Evolutionary conservation across 805 yeast species (phyloP).

Genomic region (Wickerhamiella dianesei): DNA sequence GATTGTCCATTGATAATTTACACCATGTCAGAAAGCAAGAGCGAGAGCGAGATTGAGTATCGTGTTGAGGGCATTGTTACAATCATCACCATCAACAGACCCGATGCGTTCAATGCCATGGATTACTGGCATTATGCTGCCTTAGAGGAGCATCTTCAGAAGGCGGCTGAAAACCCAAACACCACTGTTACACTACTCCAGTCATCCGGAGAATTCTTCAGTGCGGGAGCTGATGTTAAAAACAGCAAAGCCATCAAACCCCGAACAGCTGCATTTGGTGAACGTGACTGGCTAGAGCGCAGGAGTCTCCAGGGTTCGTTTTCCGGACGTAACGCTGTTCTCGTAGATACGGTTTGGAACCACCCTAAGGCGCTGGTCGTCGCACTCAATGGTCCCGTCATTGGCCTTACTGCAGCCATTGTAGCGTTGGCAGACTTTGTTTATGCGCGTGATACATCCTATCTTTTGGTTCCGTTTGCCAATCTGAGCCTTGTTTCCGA

Average conservation of each 20-base stretch:
- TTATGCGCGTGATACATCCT: constrained; percentile 47
- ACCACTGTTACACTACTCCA: constrained; percentile 54
- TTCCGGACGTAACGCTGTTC: constrained; percentile 55
- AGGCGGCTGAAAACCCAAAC: constrained; percentile 48
- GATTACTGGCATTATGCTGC: constrained; percentile 37
- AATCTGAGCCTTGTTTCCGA: constrained; percentile 74
- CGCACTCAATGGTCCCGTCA: constrained; percentile 77
- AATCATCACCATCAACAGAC: constrained; percentile 53
- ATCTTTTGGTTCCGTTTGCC: constrained; percentile 61
- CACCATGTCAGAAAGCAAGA: neutral
- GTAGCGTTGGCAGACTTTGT: constrained; percentile 66
- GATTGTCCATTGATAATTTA: too few species aligned
- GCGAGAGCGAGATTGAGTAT: constrained; percentile 18
- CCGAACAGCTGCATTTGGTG: constrained; percentile 1
- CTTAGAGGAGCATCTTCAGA: constrained; percentile 43
- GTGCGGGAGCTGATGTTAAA: constrained; percentile 72
- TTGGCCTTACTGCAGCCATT: constrained; percentile 64
- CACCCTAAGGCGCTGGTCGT: constrained; percentile 59
- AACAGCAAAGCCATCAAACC: constrained; percentile 2
- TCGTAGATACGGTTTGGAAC: constrained; percentile 53
- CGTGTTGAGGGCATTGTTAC: constrained; percentile 33
- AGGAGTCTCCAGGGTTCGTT: constrained; percentile 41
- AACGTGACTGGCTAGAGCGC: constrained; percentile 11
- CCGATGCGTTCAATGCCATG: constrained; percentile 52
- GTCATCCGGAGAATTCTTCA: constrained; percentile 61